Evolutionary conservation across 805 yeast genomes (phyloP).

Genomic region (Sugiyamaella valdiviana): DNA sequence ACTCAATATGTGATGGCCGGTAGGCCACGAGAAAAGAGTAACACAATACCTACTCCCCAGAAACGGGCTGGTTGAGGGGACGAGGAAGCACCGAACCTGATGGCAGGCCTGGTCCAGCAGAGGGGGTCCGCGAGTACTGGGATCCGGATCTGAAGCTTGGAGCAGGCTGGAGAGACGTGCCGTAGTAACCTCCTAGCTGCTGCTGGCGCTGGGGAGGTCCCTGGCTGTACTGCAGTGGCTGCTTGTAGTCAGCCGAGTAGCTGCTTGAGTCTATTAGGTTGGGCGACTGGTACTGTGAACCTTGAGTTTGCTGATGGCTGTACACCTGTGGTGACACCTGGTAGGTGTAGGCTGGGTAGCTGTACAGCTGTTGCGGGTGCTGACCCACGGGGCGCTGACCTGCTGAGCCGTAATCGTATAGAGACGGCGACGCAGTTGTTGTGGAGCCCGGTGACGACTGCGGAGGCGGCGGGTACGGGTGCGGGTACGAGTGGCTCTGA

Average conservation of each 20-base stretch:
- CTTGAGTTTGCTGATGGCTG: background rate
- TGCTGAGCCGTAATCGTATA: background rate
- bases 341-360: conserved; percentile 2
- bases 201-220: background rate
- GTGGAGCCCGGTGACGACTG: background rate
- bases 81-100: background rate
- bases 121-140: background rate
- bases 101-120: background rate
- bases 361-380: conserved; percentile 2
- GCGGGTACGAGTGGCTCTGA: background rate
- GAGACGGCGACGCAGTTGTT: conserved; percentile 1
- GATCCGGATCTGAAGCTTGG: background rate
- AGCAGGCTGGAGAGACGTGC: background rate
- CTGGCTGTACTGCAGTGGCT: background rate
- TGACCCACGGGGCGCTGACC: conserved; percentile 2
- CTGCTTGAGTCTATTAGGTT: background rate
- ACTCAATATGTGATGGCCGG: no score
- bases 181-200: background rate
- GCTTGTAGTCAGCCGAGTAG: background rate
- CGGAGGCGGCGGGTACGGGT: conserved; percentile 1
- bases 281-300: background rate
- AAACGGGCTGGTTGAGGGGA: background rate
- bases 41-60: background rate
- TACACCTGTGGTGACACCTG: background rate
- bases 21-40: no score